phyloP scores from a whole-genome alignment of 495 filamentous ascomycete species.

The Xylaria palmicola region DNA sequence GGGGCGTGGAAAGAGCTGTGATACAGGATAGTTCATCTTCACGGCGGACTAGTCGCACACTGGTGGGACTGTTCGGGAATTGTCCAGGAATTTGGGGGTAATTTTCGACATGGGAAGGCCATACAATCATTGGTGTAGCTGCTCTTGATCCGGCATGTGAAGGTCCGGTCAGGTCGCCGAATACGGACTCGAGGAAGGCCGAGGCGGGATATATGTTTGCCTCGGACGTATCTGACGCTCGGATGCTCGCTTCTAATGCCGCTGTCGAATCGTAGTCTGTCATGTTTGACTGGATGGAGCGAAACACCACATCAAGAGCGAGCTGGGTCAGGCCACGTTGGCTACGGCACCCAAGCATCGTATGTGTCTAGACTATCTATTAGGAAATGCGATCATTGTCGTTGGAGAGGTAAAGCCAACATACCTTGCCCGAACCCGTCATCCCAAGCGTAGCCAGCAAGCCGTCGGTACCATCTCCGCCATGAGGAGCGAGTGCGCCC shows the following conservation, averaged over 20 bases:
- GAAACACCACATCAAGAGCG: slow-evolving; percentile 84
- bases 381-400: not conserved
- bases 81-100: slow-evolving; percentile 29
- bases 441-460: slow-evolving; percentile 90
- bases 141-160: slow-evolving; percentile 67
- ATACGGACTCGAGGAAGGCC: slow-evolving; percentile 77
- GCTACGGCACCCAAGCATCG: slow-evolving; percentile 85
- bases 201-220: slow-evolving; percentile 75
- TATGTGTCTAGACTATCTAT: slow-evolving; percentile 72
- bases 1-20: slow-evolving; percentile 21
- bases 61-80: slow-evolving; percentile 34
- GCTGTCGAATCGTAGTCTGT: slow-evolving; percentile 60
- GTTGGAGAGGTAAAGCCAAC: slow-evolving; percentile 16
- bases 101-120: slow-evolving; percentile 33
- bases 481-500: slow-evolving; percentile 66
- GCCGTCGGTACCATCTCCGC: slow-evolving; percentile 81
- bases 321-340: slow-evolving; percentile 91
- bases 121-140: slow-evolving; percentile 78
- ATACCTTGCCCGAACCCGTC: slow-evolving; percentile 92
- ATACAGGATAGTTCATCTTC: slow-evolving; percentile 25
- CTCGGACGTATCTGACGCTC: slow-evolving; percentile 77
- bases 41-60: slow-evolving; percentile 41
- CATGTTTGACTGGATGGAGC: slow-evolving; percentile 66
- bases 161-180: slow-evolving; percentile 59
- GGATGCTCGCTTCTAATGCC: slow-evolving; percentile 66